Evolutionary conservation across 169 alveolate genomes (phyloP).

Genomic region (Eimeria zaria): DNA sequence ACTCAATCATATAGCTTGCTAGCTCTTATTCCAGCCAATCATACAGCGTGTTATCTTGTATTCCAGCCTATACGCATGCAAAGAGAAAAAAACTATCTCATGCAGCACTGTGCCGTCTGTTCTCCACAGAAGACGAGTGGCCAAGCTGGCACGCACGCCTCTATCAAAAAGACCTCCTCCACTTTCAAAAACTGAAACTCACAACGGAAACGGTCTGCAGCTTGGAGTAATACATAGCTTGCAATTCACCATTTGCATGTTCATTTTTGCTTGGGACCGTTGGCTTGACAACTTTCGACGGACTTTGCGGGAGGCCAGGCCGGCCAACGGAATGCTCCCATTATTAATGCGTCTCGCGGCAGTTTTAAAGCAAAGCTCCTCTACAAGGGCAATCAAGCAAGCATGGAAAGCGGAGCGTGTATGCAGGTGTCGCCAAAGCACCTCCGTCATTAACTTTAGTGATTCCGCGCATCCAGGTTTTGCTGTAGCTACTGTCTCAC

Average conservation of each 20-base stretch:
- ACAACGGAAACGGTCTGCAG: too few species aligned
- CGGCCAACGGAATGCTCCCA: conserved; percentile 75
- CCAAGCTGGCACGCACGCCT: not conserved
- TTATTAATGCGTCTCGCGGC: conserved; percentile 38
- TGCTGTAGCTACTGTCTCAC: not conserved
- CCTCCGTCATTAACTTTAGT: not conserved
- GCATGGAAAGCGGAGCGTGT: not conserved
- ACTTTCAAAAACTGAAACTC: not conserved
- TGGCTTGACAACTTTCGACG: not conserved
- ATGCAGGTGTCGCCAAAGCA: not conserved
- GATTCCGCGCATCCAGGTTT: not conserved
- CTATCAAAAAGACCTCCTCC: not conserved
- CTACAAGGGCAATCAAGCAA: not conserved
- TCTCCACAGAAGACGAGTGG: not conserved
- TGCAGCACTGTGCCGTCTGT: not conserved
- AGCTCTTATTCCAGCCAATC: not conserved
- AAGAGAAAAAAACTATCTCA: not conserved
- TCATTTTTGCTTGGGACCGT: not conserved
- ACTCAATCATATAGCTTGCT: not conserved
- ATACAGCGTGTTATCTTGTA: not conserved
- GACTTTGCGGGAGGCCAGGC: conserved; percentile 55
- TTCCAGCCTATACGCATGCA: not conserved
- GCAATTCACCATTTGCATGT: not conserved
- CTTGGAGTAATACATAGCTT: not conserved
- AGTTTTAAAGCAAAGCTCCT: conserved; percentile 42